Evolutionary conservation across 1,284 basidiomycete genomes (phyloP).

Genomic region (Mycosarcoma maydis): DNA sequence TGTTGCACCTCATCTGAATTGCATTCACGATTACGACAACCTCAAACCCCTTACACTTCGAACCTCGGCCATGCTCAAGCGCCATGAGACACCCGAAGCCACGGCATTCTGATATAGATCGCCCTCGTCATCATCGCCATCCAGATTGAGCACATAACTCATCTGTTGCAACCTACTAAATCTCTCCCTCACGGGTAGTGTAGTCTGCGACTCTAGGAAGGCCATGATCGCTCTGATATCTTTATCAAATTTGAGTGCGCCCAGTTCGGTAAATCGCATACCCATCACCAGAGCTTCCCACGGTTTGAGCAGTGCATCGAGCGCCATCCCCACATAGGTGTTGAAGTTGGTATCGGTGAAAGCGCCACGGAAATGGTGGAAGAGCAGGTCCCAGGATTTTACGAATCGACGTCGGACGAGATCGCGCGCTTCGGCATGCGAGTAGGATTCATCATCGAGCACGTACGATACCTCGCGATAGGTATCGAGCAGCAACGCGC

Average conservation of each 20-base stretch:
- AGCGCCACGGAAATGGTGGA: conserved; percentile 74
- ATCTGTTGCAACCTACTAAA: conserved; percentile 92
- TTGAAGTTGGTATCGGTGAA: conserved; percentile 90
- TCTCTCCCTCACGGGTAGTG: conserved; percentile 84
- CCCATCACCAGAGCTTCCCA: conserved; percentile 89
- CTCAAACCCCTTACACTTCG: conserved; percentile 38
- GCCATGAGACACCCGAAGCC: conserved; percentile 53
- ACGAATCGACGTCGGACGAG: conserved; percentile 86
- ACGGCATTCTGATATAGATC: conserved; percentile 57
- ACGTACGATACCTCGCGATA: conserved; percentile 87
- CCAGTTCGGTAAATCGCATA: conserved; percentile 91
- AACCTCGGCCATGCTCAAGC: conserved; percentile 56
- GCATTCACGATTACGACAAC: background rate
- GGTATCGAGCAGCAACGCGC: conserved; percentile 83
- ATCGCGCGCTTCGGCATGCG: conserved; percentile 84
- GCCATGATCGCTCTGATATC: conserved; percentile 85
- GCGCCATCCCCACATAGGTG: conserved; percentile 80
- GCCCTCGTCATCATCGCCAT: conserved; percentile 83
- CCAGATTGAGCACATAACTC: conserved; percentile 88
- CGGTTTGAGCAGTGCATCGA: conserved; percentile 86
- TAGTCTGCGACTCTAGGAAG: conserved; percentile 84
- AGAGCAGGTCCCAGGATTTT: conserved; percentile 80
- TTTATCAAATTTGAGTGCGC: conserved; percentile 94
- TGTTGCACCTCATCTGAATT: background rate
- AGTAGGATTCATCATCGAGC: conserved; percentile 85